phyloP scores from a whole-genome alignment of 345 rosid species.

The Camelina laxa region DNA sequence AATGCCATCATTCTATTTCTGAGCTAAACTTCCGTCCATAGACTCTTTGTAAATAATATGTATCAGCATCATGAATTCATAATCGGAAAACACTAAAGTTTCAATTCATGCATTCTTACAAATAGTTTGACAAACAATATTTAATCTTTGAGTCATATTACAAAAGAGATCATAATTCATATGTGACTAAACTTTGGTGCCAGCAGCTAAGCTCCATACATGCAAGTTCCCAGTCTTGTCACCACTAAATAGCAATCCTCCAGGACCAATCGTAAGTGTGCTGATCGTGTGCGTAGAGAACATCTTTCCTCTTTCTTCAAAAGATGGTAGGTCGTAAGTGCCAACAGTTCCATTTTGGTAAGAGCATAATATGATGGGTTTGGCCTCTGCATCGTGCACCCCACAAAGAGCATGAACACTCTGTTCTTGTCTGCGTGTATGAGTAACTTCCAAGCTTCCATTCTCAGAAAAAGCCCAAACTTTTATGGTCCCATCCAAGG shows the following conservation, averaged over 20 bases:
- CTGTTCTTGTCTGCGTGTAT: conserved; percentile 49
- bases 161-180: conserved; percentile 15
- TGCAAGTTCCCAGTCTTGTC: conserved; percentile 52
- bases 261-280: conserved; percentile 42
- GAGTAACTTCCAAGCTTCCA: conserved; percentile 43
- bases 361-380: conserved; percentile 56
- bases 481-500: conserved; percentile 60
- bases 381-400: conserved; percentile 47
- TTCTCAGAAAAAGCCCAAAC: conserved; percentile 50
- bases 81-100: no score
- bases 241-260: conserved; percentile 55
- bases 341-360: conserved; percentile 47
- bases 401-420: conserved; percentile 51
- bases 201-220: conserved; percentile 40
- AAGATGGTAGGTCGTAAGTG: conserved; percentile 54
- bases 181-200: conserved; percentile 16
- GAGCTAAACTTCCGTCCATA: no score
- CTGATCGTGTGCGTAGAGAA: conserved; percentile 34
- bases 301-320: conserved; percentile 56
- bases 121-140: no score
- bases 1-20: no score
- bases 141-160: not conserved
- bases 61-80: no score
- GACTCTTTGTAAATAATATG: no score
- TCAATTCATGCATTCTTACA: no score